These are phyloP conservation scores for Daedaleopsis nitida DNA, from an alignment of 768 basidiomycete species.

Conservation along the genomic window DNA sequence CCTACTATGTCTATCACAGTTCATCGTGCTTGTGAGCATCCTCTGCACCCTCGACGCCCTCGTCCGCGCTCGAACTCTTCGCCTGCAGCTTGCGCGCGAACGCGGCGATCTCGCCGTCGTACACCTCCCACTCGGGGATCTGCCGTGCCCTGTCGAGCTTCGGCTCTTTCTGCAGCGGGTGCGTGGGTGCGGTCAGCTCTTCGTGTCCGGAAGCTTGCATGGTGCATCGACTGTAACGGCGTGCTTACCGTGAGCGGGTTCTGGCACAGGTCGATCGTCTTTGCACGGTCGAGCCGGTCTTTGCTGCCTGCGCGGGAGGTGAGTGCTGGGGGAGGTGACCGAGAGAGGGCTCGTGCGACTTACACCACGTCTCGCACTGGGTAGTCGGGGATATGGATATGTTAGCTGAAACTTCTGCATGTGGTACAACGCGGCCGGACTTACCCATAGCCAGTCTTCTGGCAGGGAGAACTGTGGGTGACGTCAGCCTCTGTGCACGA, in stretches of 20 bases:
- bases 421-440: slow-evolving; percentile 26
- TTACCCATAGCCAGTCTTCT: slow-evolving; percentile 96
- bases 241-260: slow-evolving; percentile 82
- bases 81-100: slow-evolving; percentile 65
- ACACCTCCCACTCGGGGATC: slow-evolving; percentile 97
- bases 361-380: slow-evolving; percentile 99
- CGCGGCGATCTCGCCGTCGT: slow-evolving; percentile 86
- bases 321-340: not conserved
- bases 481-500: not conserved
- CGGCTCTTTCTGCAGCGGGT: slow-evolving; percentile 83
- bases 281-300: slow-evolving; percentile 75
- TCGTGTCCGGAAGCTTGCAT: not conserved
- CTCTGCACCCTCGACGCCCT: not conserved
- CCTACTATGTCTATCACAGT: not conserved
- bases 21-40: not conserved
- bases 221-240: too few species aligned
- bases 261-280: slow-evolving; percentile 95
- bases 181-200: slow-evolving; percentile 2
- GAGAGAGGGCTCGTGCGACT: slow-evolving; percentile 27
- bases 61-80: not conserved
- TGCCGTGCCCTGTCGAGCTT: slow-evolving; percentile 91
- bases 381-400: not conserved
- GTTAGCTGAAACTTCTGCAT: not conserved
- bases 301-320: slow-evolving; percentile 61
- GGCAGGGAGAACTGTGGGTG: slow-evolving; percentile 72